Conservation (phyloP, 1,139 yeast species). For the Suhomyces bolitotheri region DNA sequence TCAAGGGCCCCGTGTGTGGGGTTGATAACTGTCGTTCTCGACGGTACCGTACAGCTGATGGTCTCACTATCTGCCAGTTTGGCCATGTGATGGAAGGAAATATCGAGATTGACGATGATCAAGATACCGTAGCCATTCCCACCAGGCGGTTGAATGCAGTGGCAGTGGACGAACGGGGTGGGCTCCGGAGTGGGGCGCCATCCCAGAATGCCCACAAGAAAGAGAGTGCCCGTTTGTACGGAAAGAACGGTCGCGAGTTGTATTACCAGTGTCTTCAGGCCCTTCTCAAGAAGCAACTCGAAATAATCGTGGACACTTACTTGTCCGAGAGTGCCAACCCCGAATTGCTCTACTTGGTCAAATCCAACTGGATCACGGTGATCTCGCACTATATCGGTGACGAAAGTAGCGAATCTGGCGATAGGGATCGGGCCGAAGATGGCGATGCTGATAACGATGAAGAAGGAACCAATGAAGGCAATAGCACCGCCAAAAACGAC, state of each 20-base stretch:
- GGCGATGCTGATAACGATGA: background rate
- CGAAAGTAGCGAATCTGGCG: background rate
- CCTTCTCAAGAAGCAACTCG: slow-evolving; percentile 51
- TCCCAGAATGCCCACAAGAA: slow-evolving; percentile 7
- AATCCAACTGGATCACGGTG: slow-evolving; percentile 21
- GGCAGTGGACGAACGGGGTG: slow-evolving; percentile 16
- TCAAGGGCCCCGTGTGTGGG: slow-evolving; percentile 82
- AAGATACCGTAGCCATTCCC: slow-evolving; percentile 50
- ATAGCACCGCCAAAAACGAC: background rate
- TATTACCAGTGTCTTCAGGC: slow-evolving; percentile 56
- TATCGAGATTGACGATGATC: slow-evolving; percentile 76
- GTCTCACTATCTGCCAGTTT: slow-evolving; percentile 78
- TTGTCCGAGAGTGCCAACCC: slow-evolving; percentile 13
- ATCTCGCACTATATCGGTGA: slow-evolving; percentile 44
- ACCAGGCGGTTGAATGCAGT: slow-evolving; percentile 57
- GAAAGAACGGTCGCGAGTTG: slow-evolving; percentile 51
- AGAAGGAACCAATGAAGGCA: background rate
- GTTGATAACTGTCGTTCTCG: slow-evolving; percentile 83
- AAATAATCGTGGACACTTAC: slow-evolving; percentile 27
- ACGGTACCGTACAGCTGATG: slow-evolving; percentile 70
- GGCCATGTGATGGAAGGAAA: slow-evolving; percentile 89
- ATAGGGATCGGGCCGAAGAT: background rate
- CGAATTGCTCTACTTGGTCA: slow-evolving; percentile 16
- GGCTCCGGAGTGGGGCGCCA: slow-evolving; percentile 11
- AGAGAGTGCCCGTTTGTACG: slow-evolving; percentile 36